Evolutionary conservation across 768 basidiomycete species (phyloP).

Genomic region (Pulveroboletus sp.): DNA sequence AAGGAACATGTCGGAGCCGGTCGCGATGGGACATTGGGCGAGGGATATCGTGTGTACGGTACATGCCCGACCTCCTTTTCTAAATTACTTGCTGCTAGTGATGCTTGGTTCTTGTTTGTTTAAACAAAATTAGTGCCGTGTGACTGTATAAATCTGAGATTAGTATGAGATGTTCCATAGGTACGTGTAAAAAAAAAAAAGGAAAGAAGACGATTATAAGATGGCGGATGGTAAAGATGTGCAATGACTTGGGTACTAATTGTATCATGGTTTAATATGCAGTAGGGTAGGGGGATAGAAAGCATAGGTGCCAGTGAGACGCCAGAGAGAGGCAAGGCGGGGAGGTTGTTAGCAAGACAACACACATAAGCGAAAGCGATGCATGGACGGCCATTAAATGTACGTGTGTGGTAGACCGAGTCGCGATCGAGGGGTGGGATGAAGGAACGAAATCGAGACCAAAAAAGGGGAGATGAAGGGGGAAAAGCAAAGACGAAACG

Average conservation of each 20-base stretch:
- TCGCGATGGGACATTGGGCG: neutral
- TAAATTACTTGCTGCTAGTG: too few species aligned
- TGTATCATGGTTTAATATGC: neutral
- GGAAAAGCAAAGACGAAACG: neutral
- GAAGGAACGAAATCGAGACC: neutral
- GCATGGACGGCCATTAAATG: conserved; percentile 19
- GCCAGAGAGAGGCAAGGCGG: neutral
- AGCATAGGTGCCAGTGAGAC: neutral
- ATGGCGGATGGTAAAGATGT: neutral
- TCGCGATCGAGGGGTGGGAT: neutral
- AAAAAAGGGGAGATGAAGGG: neutral
- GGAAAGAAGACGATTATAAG: neutral
- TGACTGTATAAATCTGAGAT: neutral
- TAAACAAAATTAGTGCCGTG: neutral
- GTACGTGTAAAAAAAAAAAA: too few species aligned
- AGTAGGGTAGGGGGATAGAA: neutral
- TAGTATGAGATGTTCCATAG: neutral
- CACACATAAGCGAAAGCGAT: conserved; percentile 17
- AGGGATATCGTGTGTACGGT: too few species aligned
- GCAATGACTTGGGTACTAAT: neutral
- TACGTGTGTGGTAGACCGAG: conserved; percentile 16
- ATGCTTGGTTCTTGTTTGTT: neutral
- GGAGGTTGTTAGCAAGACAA: conserved; percentile 22
- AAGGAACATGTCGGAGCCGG: neutral
- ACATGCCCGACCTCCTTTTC: neutral